Evolutionary conservation across 2,329 filamentous ascomycete genomes (phyloP), one percentile per base, ranked within the genome.

Genomic region (Aureobasidium lini): DNA sequence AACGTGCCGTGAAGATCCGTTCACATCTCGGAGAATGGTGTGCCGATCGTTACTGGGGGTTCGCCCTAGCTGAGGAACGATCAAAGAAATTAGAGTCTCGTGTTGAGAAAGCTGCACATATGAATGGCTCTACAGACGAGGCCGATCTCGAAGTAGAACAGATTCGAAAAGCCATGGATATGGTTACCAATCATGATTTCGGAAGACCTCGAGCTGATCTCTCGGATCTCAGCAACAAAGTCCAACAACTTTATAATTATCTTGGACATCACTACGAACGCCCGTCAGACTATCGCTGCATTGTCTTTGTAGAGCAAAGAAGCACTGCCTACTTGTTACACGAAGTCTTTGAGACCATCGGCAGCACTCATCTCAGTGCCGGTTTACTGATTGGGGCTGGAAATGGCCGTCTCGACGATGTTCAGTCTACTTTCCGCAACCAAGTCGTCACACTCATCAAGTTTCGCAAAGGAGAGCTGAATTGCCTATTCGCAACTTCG

Each of bases 271-370:
- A 86, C 52, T 96, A 91, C 66, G 74, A 80, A 34, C 72, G 77
- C 2, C 73, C 77, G 2, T 79, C 77, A 1, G 78, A 84, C 6
- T 77, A 80, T 31, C 85, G 86, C 62, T 95, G 90, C 67, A 95
- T 99, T 59, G 83, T 97, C 0, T 97, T 99, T 71, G 90, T 95
- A 0, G 80, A 90, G 62, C 81, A 87, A 69, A 81, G 91, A 42
- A 84, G 88, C 63, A 93, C 90, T 0, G 93, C 92, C 0, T 81
- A 84, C 16, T 72, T 95, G 15, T 76, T 99, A 1, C 76, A 81
- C 1, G 84, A 87, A 44, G 76, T 95, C 0, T 87, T 95, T 62
- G 71, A 76, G 0, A 60, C 58, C 8, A 77, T 90, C 60, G 75
- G 77, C 1, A 80, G 87, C 4, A 75, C 77, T 0, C 77, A 85